A percentile compares a stretch with the other conserved stretches of the same genome.
Evolutionary conservation across 768 basidiomycete species (phyloP).

Genomic region (Suillus americanus): DNA sequence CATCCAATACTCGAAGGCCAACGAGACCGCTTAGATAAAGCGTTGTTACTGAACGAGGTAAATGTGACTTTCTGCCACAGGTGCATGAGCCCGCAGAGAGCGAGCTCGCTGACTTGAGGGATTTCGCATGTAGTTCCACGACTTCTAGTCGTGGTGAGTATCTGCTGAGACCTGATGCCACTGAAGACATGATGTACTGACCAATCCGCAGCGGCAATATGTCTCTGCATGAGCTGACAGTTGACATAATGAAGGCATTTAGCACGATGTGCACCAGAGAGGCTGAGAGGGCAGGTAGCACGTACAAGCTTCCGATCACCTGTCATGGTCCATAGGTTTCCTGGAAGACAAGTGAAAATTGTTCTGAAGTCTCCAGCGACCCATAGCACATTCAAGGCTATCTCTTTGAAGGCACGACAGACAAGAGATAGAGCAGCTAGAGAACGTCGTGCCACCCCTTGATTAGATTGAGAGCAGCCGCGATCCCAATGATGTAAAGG

Average conservation of each 20-base stretch:
- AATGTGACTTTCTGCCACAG: background rate
- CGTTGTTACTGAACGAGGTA: background rate
- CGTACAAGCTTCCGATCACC: background rate
- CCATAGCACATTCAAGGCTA: constrained; percentile 15
- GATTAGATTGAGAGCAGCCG: background rate
- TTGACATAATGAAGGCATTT: background rate
- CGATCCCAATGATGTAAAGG: background rate
- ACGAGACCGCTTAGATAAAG: background rate
- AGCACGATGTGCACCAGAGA: background rate
- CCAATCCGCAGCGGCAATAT: background rate
- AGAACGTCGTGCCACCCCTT: background rate
- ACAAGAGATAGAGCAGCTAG: background rate
- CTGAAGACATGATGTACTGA: background rate
- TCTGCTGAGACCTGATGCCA: background rate
- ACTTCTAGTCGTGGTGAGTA: background rate
- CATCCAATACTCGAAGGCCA: background rate
- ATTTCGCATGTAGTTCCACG: background rate
- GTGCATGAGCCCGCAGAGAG: background rate
- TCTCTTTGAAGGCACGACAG: constrained; percentile 16
- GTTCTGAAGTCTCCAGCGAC: constrained; percentile 11
- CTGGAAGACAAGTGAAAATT: constrained; percentile 12
- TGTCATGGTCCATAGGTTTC: background rate
- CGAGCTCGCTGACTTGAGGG: background rate
- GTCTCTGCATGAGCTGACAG: background rate
- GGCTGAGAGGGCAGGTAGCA: background rate